A percentile compares a stretch with the other conserved stretches of the same genome.
phyloP scores from a whole-genome alignment of 345 rosid species.

The Populus deltoides region DNA sequence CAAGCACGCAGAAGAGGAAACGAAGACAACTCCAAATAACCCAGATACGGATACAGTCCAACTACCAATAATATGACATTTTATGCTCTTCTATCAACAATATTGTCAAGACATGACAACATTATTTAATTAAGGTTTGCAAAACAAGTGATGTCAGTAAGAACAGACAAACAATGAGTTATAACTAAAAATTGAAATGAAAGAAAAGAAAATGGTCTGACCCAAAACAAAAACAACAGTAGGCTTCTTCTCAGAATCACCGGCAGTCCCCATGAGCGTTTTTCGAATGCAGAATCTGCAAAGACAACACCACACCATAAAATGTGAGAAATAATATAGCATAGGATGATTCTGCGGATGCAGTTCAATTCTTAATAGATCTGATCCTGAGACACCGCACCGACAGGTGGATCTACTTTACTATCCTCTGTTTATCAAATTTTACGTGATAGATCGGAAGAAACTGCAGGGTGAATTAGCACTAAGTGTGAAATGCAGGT shows the following conservation, averaged over 20 bases:
- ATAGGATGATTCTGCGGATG: background rate
- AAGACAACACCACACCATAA: background rate
- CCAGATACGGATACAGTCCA: background rate
- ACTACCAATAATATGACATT: background rate
- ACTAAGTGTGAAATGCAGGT: background rate
- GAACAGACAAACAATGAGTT: background rate
- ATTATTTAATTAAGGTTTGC: background rate
- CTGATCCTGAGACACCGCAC: background rate
- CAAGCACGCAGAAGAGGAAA: background rate
- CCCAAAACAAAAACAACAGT: conserved; percentile 87
- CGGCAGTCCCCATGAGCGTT: conserved; percentile 47
- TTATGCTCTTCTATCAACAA: background rate
- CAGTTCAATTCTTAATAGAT: background rate
- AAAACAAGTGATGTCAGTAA: background rate
- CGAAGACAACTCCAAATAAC: background rate
- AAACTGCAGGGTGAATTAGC: background rate
- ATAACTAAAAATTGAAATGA: background rate
- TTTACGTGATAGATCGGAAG: background rate
- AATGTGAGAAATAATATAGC: background rate
- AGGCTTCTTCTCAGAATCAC: conserved; percentile 58
- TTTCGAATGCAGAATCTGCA: background rate
- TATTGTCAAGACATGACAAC: background rate
- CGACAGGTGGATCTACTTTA: too few relatives aligned
- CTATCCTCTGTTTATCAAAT: too few relatives aligned
- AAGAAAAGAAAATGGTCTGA: conserved; percentile 23